Conservation (phyloP, 768 basidiomycete species). For the Tulasnella sp. region DNA sequence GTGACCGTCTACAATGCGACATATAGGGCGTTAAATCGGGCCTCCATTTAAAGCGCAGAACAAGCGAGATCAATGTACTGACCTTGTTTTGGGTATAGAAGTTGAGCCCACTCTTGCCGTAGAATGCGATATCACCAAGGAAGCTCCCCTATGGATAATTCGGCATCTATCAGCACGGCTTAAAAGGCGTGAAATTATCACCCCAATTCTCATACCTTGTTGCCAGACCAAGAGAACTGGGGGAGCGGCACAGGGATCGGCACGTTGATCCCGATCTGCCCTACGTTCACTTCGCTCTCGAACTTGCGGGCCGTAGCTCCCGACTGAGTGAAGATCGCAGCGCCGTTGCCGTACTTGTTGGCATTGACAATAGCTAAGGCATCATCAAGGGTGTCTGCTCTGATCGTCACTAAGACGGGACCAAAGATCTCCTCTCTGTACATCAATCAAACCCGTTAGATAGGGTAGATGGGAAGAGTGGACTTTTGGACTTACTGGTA, state of each 20-base stretch:
- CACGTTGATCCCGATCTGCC: constrained; percentile 89
- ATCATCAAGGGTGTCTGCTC: constrained; percentile 77
- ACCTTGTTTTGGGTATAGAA: constrained; percentile 94
- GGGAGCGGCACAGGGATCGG: constrained; percentile 82
- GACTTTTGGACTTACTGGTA: constrained; percentile 51
- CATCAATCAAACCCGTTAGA: not conserved
- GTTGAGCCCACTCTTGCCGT: constrained; percentile 83
- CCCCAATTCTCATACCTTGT: constrained; percentile 48
- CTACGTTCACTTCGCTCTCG: constrained; percentile 76
- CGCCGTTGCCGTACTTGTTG: constrained; percentile 88
- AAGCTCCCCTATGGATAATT: constrained; percentile 43
- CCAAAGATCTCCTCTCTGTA: constrained; percentile 89
- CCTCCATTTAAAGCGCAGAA: not conserved
- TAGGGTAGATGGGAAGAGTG: not conserved
- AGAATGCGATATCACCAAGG: constrained; percentile 82
- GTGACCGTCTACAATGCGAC: constrained; percentile 60
- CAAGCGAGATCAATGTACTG: constrained; percentile 11
- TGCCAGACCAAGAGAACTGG: constrained; percentile 96
- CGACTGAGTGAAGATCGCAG: constrained; percentile 92
- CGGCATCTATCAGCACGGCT: not conserved
- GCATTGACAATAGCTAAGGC: constrained; percentile 81
- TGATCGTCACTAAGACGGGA: constrained; percentile 69
- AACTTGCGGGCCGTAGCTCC: constrained; percentile 93
- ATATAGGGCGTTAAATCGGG: not conserved
- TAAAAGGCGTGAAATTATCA: not conserved